Evolutionary conservation across 2,329 filamentous ascomycete species (phyloP).

Genomic region (Sordariomycetes sp.): DNA sequence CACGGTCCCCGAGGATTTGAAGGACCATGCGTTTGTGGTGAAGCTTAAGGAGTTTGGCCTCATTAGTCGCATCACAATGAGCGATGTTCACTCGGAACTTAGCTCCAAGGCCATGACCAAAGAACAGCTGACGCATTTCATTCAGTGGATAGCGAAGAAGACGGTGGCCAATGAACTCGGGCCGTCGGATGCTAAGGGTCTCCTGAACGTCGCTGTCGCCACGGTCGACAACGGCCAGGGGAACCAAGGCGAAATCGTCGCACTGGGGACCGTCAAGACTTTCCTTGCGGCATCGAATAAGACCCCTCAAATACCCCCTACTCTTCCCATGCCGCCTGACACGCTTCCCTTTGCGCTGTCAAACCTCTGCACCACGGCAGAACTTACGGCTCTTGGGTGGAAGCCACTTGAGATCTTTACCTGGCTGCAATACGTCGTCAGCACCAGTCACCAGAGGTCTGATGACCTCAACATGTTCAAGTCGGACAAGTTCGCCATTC

Average conservation of each 20-base stretch:
- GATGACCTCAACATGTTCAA: conserved; percentile 57
- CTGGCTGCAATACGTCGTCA: conserved; percentile 75
- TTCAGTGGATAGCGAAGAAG: conserved; percentile 71
- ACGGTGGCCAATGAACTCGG: conserved; percentile 63
- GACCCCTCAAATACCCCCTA: conserved; percentile 72
- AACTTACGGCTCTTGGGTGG: conserved; percentile 78
- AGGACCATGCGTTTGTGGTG: conserved; percentile 60
- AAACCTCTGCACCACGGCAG: conserved; percentile 46
- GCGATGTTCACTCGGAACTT: conserved; percentile 74
- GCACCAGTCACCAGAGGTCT: conserved; percentile 44
- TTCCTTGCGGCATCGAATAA: conserved; percentile 61
- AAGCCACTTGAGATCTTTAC: conserved; percentile 68
- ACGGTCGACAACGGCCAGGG: conserved; percentile 43
- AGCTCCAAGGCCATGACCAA: conserved; percentile 70
- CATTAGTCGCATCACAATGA: conserved; percentile 74
- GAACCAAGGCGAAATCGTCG: conserved; percentile 57
- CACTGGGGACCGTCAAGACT: conserved; percentile 59
- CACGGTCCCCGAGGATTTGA: conserved; percentile 65
- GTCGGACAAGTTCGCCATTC: conserved; percentile 60
- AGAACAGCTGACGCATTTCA: conserved; percentile 66
- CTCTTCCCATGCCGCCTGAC: conserved; percentile 64
- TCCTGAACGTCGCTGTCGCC: conserved; percentile 73
- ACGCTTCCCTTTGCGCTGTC: conserved; percentile 83
- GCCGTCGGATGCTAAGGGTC: conserved; percentile 44
- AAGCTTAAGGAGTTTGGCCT: conserved; percentile 76